These are phyloP conservation scores for Dictyostelium discoideum DNA, from an alignment of 78 protist genomes.

Conservation along the genomic window DNA sequence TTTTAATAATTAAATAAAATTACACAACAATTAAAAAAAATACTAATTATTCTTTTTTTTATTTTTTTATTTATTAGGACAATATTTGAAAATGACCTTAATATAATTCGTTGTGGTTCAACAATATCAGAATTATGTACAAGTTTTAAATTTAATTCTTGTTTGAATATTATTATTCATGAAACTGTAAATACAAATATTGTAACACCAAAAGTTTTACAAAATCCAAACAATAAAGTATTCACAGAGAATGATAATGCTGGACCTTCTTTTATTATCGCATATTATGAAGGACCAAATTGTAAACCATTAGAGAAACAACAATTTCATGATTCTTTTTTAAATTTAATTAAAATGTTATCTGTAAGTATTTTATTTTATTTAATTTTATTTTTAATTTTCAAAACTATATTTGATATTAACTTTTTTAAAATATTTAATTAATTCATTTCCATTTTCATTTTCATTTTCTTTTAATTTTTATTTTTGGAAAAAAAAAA, in stretches of 20 bases:
- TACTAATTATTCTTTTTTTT: not conserved
- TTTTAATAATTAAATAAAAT: not conserved
- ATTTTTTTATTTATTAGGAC: not conserved
- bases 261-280: not conserved
- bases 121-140: not conserved
- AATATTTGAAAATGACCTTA: slow-evolving; percentile 38
- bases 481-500: not conserved
- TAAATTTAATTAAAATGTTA: not conserved
- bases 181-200: not conserved
- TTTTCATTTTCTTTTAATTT: not conserved
- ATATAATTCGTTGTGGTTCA: not conserved
- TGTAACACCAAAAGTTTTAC: not conserved
- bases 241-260: not conserved
- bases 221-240: not conserved
- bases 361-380: not conserved
- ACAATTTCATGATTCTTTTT: not conserved
- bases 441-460: too few species aligned
- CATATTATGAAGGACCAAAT: slow-evolving; percentile 30
- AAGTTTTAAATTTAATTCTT: not conserved
- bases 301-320: not conserved
- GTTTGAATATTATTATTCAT: not conserved
- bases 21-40: not conserved
- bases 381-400: not conserved
- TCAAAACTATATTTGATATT: too few species aligned
- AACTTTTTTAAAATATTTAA: too few species aligned